Evolutionary conservation across 331 rosid species (phyloP).

Genomic region (Saraca asoca): DNA sequence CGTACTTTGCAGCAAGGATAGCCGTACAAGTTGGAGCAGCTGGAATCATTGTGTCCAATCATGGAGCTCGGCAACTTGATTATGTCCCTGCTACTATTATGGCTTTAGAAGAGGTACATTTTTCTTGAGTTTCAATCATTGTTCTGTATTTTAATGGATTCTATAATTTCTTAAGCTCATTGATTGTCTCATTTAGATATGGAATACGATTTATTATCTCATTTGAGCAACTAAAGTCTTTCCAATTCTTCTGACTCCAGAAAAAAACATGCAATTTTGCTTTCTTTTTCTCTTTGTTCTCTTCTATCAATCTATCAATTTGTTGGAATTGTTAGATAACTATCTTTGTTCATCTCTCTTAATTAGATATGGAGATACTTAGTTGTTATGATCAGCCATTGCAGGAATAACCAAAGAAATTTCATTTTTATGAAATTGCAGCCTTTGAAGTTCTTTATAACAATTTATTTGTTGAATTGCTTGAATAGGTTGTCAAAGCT

Average conservation of each 20-base stretch:
- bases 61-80: conserved; percentile 85
- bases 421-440: neutral
- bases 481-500: conserved; percentile 66
- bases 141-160: neutral
- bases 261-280: too few species aligned
- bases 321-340: neutral
- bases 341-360: conserved; percentile 5
- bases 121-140: neutral
- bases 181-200: conserved; percentile 4
- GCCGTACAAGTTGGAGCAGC: conserved; percentile 62
- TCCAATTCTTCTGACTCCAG: neutral
- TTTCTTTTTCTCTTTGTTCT: neutral
- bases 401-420: neutral
- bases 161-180: neutral
- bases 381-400: neutral
- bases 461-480: conserved; percentile 20
- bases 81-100: conserved; percentile 70
- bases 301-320: conserved; percentile 1
- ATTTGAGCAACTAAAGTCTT: conserved; percentile 5
- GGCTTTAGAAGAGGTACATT: conserved; percentile 64
- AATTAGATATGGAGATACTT: neutral
- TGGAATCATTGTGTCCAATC: conserved; percentile 77
- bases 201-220: neutral
- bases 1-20: conserved; percentile 54
- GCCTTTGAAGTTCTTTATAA: neutral